Conservation (phyloP, 2,329 filamentous ascomycete species). For the Phyllosticta capitalensis region DNA sequence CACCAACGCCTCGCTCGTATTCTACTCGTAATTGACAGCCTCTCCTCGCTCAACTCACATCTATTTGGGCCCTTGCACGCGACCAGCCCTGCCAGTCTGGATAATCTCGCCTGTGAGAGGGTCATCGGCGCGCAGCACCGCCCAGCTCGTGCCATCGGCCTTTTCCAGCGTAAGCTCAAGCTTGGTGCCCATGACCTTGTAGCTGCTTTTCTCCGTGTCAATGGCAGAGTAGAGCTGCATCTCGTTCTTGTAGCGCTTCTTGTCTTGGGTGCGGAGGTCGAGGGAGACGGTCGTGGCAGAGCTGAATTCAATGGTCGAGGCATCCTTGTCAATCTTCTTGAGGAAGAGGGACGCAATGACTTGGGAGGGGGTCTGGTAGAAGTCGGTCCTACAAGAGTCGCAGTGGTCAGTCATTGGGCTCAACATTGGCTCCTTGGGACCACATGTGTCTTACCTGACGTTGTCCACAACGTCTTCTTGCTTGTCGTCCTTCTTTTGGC, state of each 20-base stretch:
- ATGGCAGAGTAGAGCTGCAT: conserved; percentile 71
- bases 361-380: conserved; percentile 79
- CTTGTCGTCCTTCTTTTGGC: conserved; percentile 50
- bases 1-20: background rate
- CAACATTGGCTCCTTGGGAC: background rate
- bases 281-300: conserved; percentile 53
- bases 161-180: conserved; percentile 68
- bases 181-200: conserved; percentile 81
- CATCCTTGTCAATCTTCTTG: conserved; percentile 88
- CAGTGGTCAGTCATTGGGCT: background rate
- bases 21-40: background rate
- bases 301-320: conserved; percentile 61
- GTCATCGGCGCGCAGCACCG: conserved; percentile 73
- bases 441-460: conserved; percentile 51
- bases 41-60: background rate
- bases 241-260: conserved; percentile 67
- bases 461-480: conserved; percentile 69
- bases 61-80: background rate
- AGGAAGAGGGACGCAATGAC: conserved; percentile 91
- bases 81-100: conserved; percentile 66
- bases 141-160: conserved; percentile 72
- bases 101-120: conserved; percentile 67
- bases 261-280: conserved; percentile 77
- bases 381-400: conserved; percentile 58
- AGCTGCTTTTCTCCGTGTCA: conserved; percentile 63